These are phyloP conservation scores for Jamesozyma piceae DNA, from an alignment of 805 yeast genomes.

Conservation along the genomic window DNA sequence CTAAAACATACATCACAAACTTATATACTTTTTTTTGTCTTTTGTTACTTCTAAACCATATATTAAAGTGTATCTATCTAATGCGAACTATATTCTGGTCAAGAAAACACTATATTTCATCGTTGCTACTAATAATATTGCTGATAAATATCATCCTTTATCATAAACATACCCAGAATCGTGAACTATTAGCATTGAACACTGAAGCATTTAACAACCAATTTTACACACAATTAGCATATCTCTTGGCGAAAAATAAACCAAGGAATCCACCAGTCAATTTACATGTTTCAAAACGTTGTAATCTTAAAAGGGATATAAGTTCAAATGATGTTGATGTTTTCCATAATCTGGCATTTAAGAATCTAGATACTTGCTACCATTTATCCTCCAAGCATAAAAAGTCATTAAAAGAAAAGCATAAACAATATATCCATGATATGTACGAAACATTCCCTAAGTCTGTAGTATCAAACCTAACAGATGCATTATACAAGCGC, in stretches of 20 bases:
- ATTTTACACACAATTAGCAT: neutral
- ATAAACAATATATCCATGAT: neutral
- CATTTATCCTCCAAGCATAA: slow-evolving; percentile 5
- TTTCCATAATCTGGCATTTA: slow-evolving; percentile 14
- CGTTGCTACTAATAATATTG: too few relatives aligned
- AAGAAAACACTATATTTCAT: too few relatives aligned
- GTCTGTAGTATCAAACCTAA: neutral
- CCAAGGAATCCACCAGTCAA: slow-evolving; percentile 2
- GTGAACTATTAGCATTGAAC: too few relatives aligned
- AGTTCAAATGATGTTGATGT: slow-evolving; percentile 11
- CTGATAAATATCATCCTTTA: too few relatives aligned
- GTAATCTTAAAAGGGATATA: slow-evolving; percentile 17
- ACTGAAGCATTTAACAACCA: neutral
- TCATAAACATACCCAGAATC: too few relatives aligned
- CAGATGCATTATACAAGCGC: slow-evolving; percentile 3
- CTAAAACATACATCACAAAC: too few relatives aligned
- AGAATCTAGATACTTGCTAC: slow-evolving; percentile 18
- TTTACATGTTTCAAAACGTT: neutral
- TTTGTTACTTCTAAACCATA: too few relatives aligned
- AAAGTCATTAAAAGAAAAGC: neutral
- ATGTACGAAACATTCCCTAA: neutral
- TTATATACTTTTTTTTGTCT: too few relatives aligned
- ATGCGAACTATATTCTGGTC: too few relatives aligned
- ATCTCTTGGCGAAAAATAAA: neutral
- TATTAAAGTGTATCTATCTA: too few relatives aligned